Base-by-base conservation (phyloP, 768 basidiomycete species). In the Russula griseocarnosa region DNA sequence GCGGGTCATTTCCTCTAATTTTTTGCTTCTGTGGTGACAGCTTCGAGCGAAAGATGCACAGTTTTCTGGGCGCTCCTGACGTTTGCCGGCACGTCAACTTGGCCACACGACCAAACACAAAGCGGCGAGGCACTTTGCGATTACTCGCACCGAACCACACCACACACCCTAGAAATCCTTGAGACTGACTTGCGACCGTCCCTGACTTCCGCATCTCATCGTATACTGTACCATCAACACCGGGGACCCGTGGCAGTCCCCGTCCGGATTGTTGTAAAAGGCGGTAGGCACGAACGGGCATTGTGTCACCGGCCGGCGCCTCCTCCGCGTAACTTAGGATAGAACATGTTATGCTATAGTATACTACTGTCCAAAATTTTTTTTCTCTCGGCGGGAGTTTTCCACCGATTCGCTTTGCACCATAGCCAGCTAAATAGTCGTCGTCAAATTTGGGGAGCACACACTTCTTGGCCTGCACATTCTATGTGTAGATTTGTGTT, bases 1-100 rank as follows among this genome's bases (percentile, higher is more conserved):
- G 56, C 42, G 42, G 1, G 11, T 7, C 7, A 36, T 2, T 40
- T 16, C 10, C 8, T 13, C 8, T 8, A 11, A 34, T 34, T 36
- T 36, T 36, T 34, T 34, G 14, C 14, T 38, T 38, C 36, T 46
- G n/a, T n/a, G n/a, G 44, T 9, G n/a, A 46, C 20, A 22, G n/a
- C 42, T 42, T 42, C 42, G 18, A 20, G 18, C 7, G 20, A 44
- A 44, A 51, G 26, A 50, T 26, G 20, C 16, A 30, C 30, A 20
- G 16, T 6, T n/a, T 5, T 11, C 34, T 0, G 10, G 30, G 30
- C 38, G 38, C 38, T 16, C 34, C 9, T 36, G 10, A 30, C 34
- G 10, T 56, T 56, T 56, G 55, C 44, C 55, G 55, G 32, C n/a
- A n/a, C n/a, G n/a, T 56, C 55, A 56, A n/a, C 20, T 28, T 40